phyloP scores from a whole-genome alignment of 768 basidiomycete species.

The Suillus ampliporus region DNA sequence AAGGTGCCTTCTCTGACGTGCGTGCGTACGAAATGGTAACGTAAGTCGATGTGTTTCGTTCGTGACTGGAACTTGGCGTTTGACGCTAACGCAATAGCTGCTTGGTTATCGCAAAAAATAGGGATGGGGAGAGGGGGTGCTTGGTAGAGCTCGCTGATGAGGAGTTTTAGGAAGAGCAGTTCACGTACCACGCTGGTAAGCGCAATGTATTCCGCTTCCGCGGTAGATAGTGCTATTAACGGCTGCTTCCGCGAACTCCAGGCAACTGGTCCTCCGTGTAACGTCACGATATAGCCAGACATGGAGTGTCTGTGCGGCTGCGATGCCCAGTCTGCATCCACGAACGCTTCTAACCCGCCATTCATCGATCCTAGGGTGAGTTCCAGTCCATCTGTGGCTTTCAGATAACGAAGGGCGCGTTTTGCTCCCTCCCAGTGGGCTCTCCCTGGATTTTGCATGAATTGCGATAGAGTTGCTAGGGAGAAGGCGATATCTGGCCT shows the following conservation, averaged over 20 bases:
- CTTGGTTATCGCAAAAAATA: too few species aligned
- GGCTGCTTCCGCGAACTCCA: constrained; percentile 27
- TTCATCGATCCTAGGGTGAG: neutral
- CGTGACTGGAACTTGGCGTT: too few species aligned
- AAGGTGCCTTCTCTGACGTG: too few species aligned
- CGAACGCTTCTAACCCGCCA: constrained; percentile 13
- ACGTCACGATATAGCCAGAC: constrained; percentile 29
- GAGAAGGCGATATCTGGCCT: constrained; percentile 32
- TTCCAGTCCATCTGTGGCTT: neutral
- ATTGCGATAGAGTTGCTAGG: constrained; percentile 25
- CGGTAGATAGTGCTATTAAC: constrained; percentile 29
- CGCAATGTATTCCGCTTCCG: constrained; percentile 35
- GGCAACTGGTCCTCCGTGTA: constrained; percentile 15
- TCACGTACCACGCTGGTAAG: neutral
- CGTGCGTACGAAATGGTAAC: too few species aligned
- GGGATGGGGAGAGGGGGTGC: too few species aligned
- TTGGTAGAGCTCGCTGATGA: too few species aligned
- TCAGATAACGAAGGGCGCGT: constrained; percentile 21
- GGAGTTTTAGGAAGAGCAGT: too few species aligned
- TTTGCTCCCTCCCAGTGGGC: constrained; percentile 30
- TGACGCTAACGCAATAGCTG: too few species aligned
- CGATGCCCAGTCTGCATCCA: constrained; percentile 33
- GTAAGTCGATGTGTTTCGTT: too few species aligned
- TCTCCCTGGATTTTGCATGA: constrained; percentile 24
- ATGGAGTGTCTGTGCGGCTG: constrained; percentile 30